These are phyloP conservation scores for Alloteropsis semialata DNA, from an alignment of 176 grass and related monocot species.

Conservation along the genomic window DNA sequence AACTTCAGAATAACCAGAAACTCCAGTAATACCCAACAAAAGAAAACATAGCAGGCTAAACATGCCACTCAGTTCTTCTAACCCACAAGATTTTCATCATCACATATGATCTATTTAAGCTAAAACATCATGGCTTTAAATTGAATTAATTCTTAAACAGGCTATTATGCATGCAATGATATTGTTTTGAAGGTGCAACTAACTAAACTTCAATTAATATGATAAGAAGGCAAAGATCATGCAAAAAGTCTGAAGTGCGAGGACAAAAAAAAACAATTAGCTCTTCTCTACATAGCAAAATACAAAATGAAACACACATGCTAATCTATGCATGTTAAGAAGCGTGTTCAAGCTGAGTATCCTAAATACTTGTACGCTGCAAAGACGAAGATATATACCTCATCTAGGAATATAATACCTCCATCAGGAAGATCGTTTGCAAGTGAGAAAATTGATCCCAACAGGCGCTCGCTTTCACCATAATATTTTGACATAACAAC, in stretches of 20 bases:
- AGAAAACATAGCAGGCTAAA: not conserved
- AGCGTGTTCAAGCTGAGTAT: conserved; percentile 2
- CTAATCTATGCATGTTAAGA: not conserved
- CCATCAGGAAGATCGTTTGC: conserved; percentile 93
- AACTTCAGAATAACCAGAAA: conserved; percentile 27
- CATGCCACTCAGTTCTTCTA: not conserved
- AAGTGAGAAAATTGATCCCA: conserved; percentile 93
- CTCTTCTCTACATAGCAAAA: not conserved
- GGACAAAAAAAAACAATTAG: not conserved
- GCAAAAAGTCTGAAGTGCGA: not conserved
- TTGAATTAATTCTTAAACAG: not conserved
- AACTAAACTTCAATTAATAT: not conserved
- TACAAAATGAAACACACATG: not conserved
- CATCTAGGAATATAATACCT: conserved; percentile 93
- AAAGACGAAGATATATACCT: conserved; percentile 45
- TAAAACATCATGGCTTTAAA: not conserved
- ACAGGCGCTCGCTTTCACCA: conserved; percentile 88
- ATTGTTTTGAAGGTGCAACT: not conserved
- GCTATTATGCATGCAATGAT: not conserved
- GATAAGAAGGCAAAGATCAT: not conserved
- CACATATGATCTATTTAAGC: not conserved
- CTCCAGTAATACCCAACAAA: not conserved
- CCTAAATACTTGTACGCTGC: not conserved
- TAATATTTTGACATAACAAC: conserved; percentile 98
- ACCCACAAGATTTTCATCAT: not conserved